Conservation (phyloP, 768 basidiomycete genomes). For the Suillus cothurnatus region DNA sequence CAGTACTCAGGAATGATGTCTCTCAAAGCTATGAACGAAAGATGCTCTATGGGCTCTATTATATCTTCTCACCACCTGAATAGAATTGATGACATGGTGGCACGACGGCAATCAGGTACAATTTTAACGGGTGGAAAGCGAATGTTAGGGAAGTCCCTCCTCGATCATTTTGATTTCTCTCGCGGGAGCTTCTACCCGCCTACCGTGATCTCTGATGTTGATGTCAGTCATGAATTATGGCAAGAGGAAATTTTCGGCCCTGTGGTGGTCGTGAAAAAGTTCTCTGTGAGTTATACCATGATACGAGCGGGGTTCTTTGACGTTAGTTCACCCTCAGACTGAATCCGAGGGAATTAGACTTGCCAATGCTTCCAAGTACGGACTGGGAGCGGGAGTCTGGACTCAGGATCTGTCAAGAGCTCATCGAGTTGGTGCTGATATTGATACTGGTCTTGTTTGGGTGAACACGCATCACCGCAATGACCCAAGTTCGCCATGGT, state of each 20-base stretch:
- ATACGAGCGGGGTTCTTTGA: background rate
- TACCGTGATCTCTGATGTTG: constrained; percentile 67
- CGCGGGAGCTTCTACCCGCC: constrained; percentile 79
- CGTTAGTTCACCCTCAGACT: constrained; percentile 36
- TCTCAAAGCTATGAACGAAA: constrained; percentile 61
- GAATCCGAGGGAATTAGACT: constrained; percentile 67
- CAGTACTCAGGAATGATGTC: background rate
- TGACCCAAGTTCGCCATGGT: constrained; percentile 90
- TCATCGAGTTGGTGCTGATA: constrained; percentile 68
- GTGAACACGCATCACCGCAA: constrained; percentile 90
- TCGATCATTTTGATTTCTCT: constrained; percentile 76
- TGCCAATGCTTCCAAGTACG: constrained; percentile 80
- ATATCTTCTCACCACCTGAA: constrained; percentile 67
- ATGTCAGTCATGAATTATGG: constrained; percentile 66
- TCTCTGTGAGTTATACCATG: constrained; percentile 43
- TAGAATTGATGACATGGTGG: constrained; percentile 61
- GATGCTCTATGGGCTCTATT: constrained; percentile 78
- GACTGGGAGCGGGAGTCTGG: constrained; percentile 82
- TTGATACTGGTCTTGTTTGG: constrained; percentile 83
- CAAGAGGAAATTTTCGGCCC: constrained; percentile 86
- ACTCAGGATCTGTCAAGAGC: constrained; percentile 73
- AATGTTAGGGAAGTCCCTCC: constrained; percentile 59
- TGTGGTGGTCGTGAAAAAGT: constrained; percentile 69
- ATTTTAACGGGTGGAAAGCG: constrained; percentile 66
- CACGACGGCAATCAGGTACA: constrained; percentile 46